These are phyloP conservation scores for Vishniacozyma victoriae DNA, from an alignment of 768 basidiomycete genomes.

Conservation along the genomic window DNA sequence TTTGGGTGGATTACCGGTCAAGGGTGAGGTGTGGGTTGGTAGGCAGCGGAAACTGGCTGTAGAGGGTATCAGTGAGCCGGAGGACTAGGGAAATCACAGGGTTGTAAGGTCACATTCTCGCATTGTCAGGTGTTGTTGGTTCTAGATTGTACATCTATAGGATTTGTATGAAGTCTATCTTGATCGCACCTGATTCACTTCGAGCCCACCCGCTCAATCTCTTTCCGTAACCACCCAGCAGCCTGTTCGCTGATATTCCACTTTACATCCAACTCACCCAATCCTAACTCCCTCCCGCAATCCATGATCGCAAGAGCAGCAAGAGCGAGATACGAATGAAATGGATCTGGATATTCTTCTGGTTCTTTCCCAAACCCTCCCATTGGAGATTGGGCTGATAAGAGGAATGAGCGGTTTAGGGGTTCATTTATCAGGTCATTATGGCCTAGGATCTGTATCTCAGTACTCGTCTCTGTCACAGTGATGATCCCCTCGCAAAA, in stretches of 20 bases:
- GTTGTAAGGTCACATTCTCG: too few relatives aligned
- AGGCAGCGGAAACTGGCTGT: slow-evolving; percentile 29
- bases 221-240: slow-evolving; percentile 59
- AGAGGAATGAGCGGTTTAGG: slow-evolving; percentile 61
- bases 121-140: too few relatives aligned
- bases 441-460: slow-evolving; percentile 62
- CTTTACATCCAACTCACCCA: slow-evolving; percentile 61
- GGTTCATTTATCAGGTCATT: slow-evolving; percentile 56
- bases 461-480: neutral
- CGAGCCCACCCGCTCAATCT: slow-evolving; percentile 55
- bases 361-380: slow-evolving; percentile 86
- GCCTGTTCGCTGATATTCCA: slow-evolving; percentile 67
- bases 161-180: too few relatives aligned
- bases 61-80: too few relatives aligned
- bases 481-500: neutral
- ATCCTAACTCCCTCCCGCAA: slow-evolving; percentile 52
- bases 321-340: slow-evolving; percentile 86
- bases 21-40: slow-evolving; percentile 34
- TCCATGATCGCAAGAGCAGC: slow-evolving; percentile 67
- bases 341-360: slow-evolving; percentile 82
- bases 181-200: too few relatives aligned
- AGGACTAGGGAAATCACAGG: too few relatives aligned
- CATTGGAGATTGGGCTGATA: slow-evolving; percentile 73
- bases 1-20: slow-evolving; percentile 33
- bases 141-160: too few relatives aligned